Conservation (phyloP, 139 green algal species). For the Haematococcus lacustris region DNA sequence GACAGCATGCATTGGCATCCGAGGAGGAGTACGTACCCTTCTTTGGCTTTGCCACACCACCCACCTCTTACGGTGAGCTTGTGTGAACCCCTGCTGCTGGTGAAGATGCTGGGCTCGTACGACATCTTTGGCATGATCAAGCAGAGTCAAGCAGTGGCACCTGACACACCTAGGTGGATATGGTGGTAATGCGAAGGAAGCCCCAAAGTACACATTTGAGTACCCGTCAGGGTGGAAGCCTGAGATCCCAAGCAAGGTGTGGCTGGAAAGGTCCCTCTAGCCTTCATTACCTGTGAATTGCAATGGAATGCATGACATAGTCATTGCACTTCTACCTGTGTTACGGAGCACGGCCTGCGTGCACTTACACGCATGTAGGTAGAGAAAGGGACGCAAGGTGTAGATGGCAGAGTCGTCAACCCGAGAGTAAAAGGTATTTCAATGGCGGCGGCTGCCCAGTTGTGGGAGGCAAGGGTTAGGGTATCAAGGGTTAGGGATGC, state of each 20-base stretch:
- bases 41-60: slow-evolving; percentile 57
- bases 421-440: slow-evolving; percentile 32
- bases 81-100: not conserved
- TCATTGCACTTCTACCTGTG: not conserved
- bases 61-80: slow-evolving; percentile 59
- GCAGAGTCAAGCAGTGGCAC: not conserved
- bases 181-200: slow-evolving; percentile 66
- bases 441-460: too few relatives aligned
- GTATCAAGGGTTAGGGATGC: too few relatives aligned
- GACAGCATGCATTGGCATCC: too few relatives aligned
- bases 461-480: too few relatives aligned
- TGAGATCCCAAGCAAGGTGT: slow-evolving; percentile 64
- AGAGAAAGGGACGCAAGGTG: slow-evolving; percentile 81
- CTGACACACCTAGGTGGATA: slow-evolving; percentile 51
- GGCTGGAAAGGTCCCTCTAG: too few relatives aligned
- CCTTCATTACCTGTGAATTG: too few relatives aligned
- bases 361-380: slow-evolving; percentile 27
- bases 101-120: not conserved
- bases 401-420: slow-evolving; percentile 69
- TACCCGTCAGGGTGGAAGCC: slow-evolving; percentile 73
- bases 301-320: too few relatives aligned
- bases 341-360: not conserved
- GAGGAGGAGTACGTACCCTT: slow-evolving; percentile 41
- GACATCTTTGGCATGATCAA: not conserved
- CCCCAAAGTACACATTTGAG: slow-evolving; percentile 51